phyloP scores from a whole-genome alignment of 768 basidiomycete genomes.

The Nevesoporus exiguus region DNA sequence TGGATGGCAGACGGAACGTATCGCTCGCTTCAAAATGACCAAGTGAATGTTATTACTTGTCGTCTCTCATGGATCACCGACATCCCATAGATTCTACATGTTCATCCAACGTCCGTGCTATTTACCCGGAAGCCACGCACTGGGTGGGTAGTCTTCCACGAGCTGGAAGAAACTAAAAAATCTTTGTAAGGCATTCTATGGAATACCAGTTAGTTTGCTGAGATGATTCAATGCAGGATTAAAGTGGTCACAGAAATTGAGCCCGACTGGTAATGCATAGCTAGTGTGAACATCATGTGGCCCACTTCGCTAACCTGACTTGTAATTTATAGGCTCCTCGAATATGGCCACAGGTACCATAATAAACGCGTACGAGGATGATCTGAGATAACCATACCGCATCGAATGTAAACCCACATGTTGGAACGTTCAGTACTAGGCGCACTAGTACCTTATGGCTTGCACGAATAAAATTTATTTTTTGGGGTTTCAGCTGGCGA shows the following conservation, averaged over 20 bases:
- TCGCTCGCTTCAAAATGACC: slow-evolving; percentile 79
- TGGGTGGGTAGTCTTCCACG: slow-evolving; percentile 93
- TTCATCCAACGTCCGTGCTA: slow-evolving; percentile 91
- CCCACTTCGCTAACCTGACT: slow-evolving; percentile 1
- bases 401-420: no score
- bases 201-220: slow-evolving; percentile 6
- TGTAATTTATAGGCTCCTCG: slow-evolving; percentile 38
- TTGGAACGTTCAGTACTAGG: no score
- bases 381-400: neutral
- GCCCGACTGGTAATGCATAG: slow-evolving; percentile 72
- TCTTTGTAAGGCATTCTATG: slow-evolving; percentile 58
- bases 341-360: slow-evolving; percentile 48
- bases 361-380: slow-evolving; percentile 25
- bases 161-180: slow-evolving; percentile 96
- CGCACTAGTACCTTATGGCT: no score
- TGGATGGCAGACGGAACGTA: slow-evolving; percentile 95
- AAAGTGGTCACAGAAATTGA: slow-evolving; percentile 92
- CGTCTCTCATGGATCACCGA: neutral
- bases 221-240: slow-evolving; percentile 51
- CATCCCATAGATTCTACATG: slow-evolving; percentile 63
- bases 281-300: neutral
- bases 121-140: slow-evolving; percentile 90
- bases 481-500: no score
- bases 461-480: no score
- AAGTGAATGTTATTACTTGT: slow-evolving; percentile 44